Percentiles rank a stretch among this genome's conserved stretches.
phyloP scores from a whole-genome alignment of 2,329 filamentous ascomycete genomes.

The Neonectria sp. region DNA sequence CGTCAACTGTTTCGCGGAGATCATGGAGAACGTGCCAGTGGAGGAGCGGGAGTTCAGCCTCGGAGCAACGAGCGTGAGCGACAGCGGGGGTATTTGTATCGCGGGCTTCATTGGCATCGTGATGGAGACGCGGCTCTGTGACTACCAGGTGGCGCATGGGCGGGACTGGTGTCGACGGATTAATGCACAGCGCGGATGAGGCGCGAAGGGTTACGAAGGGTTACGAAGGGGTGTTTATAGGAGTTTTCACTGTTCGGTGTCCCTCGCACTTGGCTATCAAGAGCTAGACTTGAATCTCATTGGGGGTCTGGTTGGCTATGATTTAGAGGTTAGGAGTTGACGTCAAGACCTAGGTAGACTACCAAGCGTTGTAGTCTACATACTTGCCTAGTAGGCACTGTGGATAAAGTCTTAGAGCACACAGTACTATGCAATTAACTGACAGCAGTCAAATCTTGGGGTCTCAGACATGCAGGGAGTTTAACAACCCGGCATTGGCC shows the following conservation, averaged over 20 bases:
- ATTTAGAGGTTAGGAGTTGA: neutral
- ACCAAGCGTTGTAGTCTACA: neutral
- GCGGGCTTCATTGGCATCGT: slow-evolving; percentile 88
- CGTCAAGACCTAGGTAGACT: neutral
- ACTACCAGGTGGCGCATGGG: slow-evolving; percentile 87
- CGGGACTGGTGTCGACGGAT: slow-evolving; percentile 80
- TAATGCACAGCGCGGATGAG: slow-evolving; percentile 49
- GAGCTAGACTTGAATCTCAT: neutral
- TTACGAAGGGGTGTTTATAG: slow-evolving; percentile 6
- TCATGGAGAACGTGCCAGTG: slow-evolving; percentile 84
- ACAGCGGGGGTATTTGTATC: slow-evolving; percentile 90
- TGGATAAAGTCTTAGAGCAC: neutral
- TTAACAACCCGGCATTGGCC: neutral
- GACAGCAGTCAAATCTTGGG: neutral
- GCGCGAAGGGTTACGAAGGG: neutral
- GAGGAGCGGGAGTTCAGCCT: slow-evolving; percentile 93
- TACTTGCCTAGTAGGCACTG: neutral
- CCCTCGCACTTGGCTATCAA: slow-evolving; percentile 2
- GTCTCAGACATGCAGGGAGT: neutral
- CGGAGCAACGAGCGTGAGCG: slow-evolving; percentile 90
- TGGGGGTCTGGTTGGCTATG: neutral
- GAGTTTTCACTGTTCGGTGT: slow-evolving; percentile 5
- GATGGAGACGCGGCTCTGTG: slow-evolving; percentile 86
- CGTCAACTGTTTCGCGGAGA: slow-evolving; percentile 95
- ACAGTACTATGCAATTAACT: neutral